Percentiles rank a stretch among this genome's conserved stretches.
These are phyloP conservation scores for Rhizophora mangle DNA, from an alignment of 345 rosid genomes.

Conservation along the genomic window DNA sequence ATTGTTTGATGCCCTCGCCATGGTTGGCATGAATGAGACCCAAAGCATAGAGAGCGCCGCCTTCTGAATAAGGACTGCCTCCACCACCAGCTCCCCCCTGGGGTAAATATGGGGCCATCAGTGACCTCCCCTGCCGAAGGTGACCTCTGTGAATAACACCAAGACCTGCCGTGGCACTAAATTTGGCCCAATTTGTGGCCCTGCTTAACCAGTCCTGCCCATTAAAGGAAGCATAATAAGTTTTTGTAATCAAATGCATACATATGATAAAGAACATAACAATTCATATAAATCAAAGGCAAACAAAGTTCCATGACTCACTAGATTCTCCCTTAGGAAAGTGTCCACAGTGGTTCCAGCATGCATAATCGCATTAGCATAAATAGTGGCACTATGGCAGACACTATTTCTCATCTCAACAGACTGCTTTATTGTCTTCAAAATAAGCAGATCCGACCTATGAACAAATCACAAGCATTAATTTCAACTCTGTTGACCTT, in stretches of 20 bases:
- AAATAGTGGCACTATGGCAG: conserved; percentile 97
- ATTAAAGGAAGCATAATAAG: conserved; percentile 10
- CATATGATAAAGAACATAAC: background rate
- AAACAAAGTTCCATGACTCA: conserved; percentile 23
- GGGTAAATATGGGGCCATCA: conserved; percentile 98
- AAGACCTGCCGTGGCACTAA: conserved; percentile 98
- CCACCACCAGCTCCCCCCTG: conserved; percentile 96
- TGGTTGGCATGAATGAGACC: conserved; percentile 99
- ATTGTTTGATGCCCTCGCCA: conserved; percentile 97
- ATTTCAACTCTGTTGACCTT: background rate
- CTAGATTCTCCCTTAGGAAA: conserved; percentile 95
- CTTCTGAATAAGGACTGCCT: conserved; percentile 97
- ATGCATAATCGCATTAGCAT: conserved; percentile 99
- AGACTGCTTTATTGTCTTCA: conserved; percentile 96
- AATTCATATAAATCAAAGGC: background rate
- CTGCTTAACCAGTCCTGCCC: conserved; percentile 98
- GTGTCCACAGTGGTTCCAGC: conserved; percentile 99
- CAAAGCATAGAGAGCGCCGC: conserved; percentile 96
- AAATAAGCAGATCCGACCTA: conserved; percentile 91
- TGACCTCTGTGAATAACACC: conserved; percentile 99
- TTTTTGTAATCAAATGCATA: background rate
- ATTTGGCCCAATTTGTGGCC: conserved; percentile 99
- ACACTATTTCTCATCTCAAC: conserved; percentile 99
- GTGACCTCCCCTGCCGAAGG: conserved; percentile 90
- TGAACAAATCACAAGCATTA: conserved; percentile 20